Evolutionary conservation across 345 rosid genomes (phyloP).

Genomic region (Eucalyptus microcorys): DNA sequence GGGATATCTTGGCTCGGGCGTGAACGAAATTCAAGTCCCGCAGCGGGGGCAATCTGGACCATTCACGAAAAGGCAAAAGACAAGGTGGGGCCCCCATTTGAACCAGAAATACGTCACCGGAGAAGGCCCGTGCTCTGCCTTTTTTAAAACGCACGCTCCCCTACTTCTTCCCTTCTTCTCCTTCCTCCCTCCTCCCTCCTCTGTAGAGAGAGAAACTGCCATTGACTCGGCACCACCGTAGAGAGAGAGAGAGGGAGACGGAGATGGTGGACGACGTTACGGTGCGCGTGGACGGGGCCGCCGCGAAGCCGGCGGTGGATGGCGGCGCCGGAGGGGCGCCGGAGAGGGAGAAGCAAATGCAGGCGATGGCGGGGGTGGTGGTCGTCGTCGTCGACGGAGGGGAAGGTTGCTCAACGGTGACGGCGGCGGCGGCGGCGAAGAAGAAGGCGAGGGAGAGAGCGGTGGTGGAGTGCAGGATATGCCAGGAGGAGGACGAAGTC

Average conservation of each 20-base stretch:
- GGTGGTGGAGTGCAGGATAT: conserved; percentile 54
- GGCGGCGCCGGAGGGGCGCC: background rate
- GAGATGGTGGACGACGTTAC: background rate
- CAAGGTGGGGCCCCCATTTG: background rate
- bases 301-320: background rate
- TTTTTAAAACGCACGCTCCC: background rate
- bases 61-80: background rate
- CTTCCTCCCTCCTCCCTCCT: background rate
- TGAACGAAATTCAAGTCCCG: background rate
- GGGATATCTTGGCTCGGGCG: background rate
- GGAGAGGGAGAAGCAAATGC: background rate
- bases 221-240: background rate
- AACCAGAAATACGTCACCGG: background rate
- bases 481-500: conserved; percentile 50
- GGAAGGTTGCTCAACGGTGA: background rate
- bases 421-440: background rate
- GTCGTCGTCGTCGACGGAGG: background rate
- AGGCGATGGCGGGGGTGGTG: background rate
- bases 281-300: background rate
- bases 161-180: background rate
- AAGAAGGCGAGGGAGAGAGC: background rate
- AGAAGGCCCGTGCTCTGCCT: background rate
- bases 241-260: background rate
- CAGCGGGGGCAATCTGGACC: background rate
- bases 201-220: background rate